Evolutionary conservation across 768 basidiomycete species (phyloP).

Genomic region (Russula abietina): DNA sequence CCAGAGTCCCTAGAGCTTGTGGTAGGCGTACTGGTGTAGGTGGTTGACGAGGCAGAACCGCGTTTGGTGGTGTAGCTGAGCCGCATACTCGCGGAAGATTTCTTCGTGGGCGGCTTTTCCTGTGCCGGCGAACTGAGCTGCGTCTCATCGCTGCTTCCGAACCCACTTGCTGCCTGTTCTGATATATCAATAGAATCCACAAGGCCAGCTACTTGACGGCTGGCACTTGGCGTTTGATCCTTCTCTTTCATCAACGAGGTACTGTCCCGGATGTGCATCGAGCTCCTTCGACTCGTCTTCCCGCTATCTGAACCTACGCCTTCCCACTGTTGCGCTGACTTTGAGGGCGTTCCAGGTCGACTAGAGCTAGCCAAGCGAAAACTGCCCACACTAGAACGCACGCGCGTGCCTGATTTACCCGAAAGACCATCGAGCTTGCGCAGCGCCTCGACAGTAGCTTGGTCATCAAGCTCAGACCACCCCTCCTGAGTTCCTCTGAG

Average conservation of each 20-base stretch:
- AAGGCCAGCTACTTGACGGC: conserved; percentile 37
- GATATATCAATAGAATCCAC: conserved; percentile 31
- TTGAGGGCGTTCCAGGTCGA: conserved; percentile 64
- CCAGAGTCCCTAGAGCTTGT: conserved; percentile 83
- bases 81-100: conserved; percentile 48
- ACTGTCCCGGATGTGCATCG: conserved; percentile 38
- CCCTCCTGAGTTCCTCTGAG: conserved; percentile 85
- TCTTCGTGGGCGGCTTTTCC: conserved; percentile 69
- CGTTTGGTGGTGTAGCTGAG: conserved; percentile 81
- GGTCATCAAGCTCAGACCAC: conserved; percentile 83
- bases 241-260: conserved; percentile 43
- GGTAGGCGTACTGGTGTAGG: conserved; percentile 68
- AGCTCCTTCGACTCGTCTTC: conserved; percentile 36
- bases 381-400: conserved; percentile 62
- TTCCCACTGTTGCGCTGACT: conserved; percentile 67
- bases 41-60: conserved; percentile 85
- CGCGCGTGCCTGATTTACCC: conserved; percentile 60
- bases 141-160: conserved; percentile 49
- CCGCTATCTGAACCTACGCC: conserved; percentile 43
- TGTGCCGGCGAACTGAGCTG: conserved; percentile 36
- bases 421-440: conserved; percentile 88
- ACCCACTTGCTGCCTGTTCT: conserved; percentile 44
- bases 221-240: conserved; percentile 29
- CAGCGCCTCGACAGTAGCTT: conserved; percentile 84
- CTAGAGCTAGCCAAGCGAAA: conserved; percentile 49